Evolutionary conservation across 768 basidiomycete species (phyloP).

Genomic region (Tubosaeta brunneosetosa): DNA sequence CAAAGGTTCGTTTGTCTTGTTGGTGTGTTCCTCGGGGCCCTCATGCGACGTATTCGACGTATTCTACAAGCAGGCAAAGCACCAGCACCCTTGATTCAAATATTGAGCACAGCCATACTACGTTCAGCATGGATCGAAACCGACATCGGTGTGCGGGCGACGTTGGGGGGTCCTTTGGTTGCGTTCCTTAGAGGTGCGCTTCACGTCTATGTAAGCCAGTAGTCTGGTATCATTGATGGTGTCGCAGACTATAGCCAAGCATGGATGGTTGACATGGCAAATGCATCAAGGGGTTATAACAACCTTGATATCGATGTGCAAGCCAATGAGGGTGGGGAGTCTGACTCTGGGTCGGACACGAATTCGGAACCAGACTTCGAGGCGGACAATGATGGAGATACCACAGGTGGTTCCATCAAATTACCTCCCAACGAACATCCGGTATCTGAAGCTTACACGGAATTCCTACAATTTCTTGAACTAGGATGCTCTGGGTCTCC

Average conservation of each 20-base stretch:
- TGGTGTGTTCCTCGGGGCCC: background rate
- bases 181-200: constrained; percentile 63
- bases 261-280: constrained; percentile 44
- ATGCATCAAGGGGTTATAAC: constrained; percentile 9
- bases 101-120: constrained; percentile 54
- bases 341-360: constrained; percentile 29
- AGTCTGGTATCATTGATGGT: background rate
- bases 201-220: background rate
- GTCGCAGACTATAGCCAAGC: constrained; percentile 56
- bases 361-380: constrained; percentile 17
- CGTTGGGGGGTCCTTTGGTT: constrained; percentile 69
- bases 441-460: constrained; percentile 49
- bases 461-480: constrained; percentile 77
- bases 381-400: constrained; percentile 26
- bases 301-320: constrained; percentile 27
- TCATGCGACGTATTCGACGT: constrained; percentile 8
- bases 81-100: constrained; percentile 33
- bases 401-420: constrained; percentile 19
- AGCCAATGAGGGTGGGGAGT: constrained; percentile 28
- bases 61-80: constrained; percentile 19
- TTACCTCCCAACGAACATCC: background rate
- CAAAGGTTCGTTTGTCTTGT: constrained; percentile 37
- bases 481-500: constrained; percentile 78
- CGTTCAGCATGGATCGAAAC: constrained; percentile 70
- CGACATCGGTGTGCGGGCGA: constrained; percentile 60